phyloP scores from a whole-genome alignment of 75 land plant species.

The Ceratopteris richardii region DNA sequence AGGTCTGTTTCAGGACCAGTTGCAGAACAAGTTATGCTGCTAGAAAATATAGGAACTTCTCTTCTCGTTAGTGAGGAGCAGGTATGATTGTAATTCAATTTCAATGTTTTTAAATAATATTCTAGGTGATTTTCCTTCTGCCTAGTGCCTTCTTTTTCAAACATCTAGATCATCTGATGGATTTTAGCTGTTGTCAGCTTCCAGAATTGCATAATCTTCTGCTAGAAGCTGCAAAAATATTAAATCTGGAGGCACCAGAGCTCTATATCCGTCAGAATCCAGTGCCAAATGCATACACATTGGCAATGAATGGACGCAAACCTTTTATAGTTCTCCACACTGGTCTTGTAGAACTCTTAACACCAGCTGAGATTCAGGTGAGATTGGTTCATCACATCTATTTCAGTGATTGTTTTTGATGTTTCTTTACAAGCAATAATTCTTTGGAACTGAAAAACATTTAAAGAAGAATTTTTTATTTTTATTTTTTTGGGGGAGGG shows the following conservation, averaged over 20 bases:
- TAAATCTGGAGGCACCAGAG: conserved; percentile 68
- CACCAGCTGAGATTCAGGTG: conserved; percentile 74
- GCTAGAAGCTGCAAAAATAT: conserved; percentile 58
- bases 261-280: conserved; percentile 77
- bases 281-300: conserved; percentile 82
- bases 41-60: conserved; percentile 85
- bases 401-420: background rate
- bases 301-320: conserved; percentile 73
- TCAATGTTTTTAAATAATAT: too few relatives aligned
- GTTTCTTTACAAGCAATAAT: background rate
- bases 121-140: too few relatives aligned
- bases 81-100: too few relatives aligned
- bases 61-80: conserved; percentile 69
- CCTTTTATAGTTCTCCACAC: conserved; percentile 87
- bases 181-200: conserved; percentile 32
- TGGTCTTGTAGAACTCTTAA: conserved; percentile 78
- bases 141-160: too few relatives aligned
- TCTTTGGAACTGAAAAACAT: too few relatives aligned
- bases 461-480: too few relatives aligned
- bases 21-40: conserved; percentile 83
- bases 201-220: conserved; percentile 56
- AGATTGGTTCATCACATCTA: background rate
- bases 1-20: conserved; percentile 40
- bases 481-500: too few relatives aligned
- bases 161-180: background rate